Conservation (phyloP, 441 rosid genomes). For the Arabidopsis hybrid region DNA sequence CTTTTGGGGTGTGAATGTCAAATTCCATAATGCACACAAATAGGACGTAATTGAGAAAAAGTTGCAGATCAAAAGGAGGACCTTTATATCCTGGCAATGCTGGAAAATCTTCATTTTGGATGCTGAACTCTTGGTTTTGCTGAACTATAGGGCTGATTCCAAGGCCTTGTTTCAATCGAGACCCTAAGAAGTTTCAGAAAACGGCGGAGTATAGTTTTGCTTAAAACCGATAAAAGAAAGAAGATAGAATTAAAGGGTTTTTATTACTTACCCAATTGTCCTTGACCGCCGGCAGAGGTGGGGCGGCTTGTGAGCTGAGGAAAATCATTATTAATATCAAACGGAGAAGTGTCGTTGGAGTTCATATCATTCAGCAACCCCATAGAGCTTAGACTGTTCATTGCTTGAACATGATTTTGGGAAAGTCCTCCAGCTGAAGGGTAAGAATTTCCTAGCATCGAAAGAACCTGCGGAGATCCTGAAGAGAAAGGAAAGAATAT, state of each 20-base stretch:
- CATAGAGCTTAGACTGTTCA: slow-evolving; percentile 86
- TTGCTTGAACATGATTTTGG: slow-evolving; percentile 86
- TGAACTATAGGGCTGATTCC: slow-evolving; percentile 89
- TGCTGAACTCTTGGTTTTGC: slow-evolving; percentile 99
- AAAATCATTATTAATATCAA: slow-evolving; percentile 92
- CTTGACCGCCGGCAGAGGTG: slow-evolving; percentile 94
- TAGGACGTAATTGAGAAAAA: background rate
- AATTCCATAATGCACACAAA: slow-evolving; percentile 21
- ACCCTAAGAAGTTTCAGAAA: slow-evolving; percentile 54
- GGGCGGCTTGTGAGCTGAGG: slow-evolving; percentile 95
- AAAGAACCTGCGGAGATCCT: slow-evolving; percentile 93
- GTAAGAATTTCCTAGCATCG: slow-evolving; percentile 83
- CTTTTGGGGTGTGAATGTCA: slow-evolving; percentile 13
- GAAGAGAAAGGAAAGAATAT: slow-evolving; percentile 45
- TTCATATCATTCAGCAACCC: slow-evolving; percentile 90
- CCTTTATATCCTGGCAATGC: slow-evolving; percentile 99
- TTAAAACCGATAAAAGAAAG: slow-evolving; percentile 25
- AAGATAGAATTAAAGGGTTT: slow-evolving; percentile 8
- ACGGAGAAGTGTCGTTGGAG: slow-evolving; percentile 82
- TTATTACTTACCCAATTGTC: slow-evolving; percentile 76
- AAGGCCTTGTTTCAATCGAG: slow-evolving; percentile 87
- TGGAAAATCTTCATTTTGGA: slow-evolving; percentile 99
- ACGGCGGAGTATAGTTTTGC: slow-evolving; percentile 31
- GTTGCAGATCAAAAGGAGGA: slow-evolving; percentile 32
- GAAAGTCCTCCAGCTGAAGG: slow-evolving; percentile 83